phyloP scores from a whole-genome alignment of 805 yeast species.

The Ogataea glucozyma region DNA sequence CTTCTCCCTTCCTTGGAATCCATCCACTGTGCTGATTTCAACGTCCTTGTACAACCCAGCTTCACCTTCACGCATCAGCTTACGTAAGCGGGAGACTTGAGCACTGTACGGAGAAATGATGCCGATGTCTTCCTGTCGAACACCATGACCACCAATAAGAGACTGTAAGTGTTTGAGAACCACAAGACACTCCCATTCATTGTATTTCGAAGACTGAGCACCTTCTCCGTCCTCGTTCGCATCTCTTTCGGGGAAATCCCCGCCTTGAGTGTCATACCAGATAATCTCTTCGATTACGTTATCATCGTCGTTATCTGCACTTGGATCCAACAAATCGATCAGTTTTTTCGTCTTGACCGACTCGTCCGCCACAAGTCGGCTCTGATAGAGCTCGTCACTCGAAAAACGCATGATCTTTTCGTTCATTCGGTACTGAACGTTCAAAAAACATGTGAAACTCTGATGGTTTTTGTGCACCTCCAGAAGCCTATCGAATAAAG shows the following conservation, averaged over 20 bases:
- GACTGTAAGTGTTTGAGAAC: slow-evolving; percentile 57
- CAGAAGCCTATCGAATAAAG: slow-evolving; percentile 81
- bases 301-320: slow-evolving; percentile 46
- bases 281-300: slow-evolving; percentile 57
- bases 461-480: slow-evolving; percentile 46
- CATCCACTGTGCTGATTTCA: slow-evolving; percentile 90
- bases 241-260: slow-evolving; percentile 67
- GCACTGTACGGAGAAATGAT: slow-evolving; percentile 89
- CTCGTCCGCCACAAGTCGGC: slow-evolving; percentile 60
- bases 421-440: slow-evolving; percentile 89
- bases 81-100: slow-evolving; percentile 68
- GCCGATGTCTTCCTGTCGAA: slow-evolving; percentile 63
- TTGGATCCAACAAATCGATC: slow-evolving; percentile 48
- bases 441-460: slow-evolving; percentile 53
- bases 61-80: slow-evolving; percentile 37
- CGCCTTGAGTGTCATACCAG: slow-evolving; percentile 96
- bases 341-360: slow-evolving; percentile 55
- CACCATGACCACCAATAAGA: slow-evolving; percentile 51
- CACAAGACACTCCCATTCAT: slow-evolving; percentile 72
- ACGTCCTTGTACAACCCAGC: slow-evolving; percentile 40
- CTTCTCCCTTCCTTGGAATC: slow-evolving; percentile 96
- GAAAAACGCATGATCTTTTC: slow-evolving; percentile 75
- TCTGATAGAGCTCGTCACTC: slow-evolving; percentile 62
- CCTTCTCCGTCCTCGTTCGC: slow-evolving; percentile 26
- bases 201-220: slow-evolving; percentile 59